Evolutionary conservation across 768 basidiomycete species (phyloP).

Genomic region (Cystobasidium ongulense): DNA sequence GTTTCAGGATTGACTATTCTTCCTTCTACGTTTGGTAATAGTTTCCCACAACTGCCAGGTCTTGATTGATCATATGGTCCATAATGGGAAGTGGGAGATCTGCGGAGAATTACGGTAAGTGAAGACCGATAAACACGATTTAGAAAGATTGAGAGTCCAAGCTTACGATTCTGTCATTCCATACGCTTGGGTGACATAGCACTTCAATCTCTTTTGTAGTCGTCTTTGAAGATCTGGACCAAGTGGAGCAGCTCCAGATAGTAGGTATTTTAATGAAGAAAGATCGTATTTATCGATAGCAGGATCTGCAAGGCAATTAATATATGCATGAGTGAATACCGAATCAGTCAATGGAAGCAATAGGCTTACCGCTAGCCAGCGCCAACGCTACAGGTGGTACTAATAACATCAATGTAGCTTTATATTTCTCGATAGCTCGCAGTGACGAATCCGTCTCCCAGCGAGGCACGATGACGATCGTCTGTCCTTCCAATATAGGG

Average conservation of each 20-base stretch:
- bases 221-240: slow-evolving; percentile 38
- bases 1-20: slow-evolving; percentile 37
- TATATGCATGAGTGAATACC: neutral
- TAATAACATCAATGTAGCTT: slow-evolving; percentile 49
- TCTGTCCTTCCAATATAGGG: slow-evolving; percentile 52
- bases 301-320: slow-evolving; percentile 25
- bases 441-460: slow-evolving; percentile 68
- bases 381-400: slow-evolving; percentile 40
- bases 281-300: slow-evolving; percentile 38
- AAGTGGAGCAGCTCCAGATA: slow-evolving; percentile 41
- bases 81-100: slow-evolving; percentile 18
- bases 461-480: slow-evolving; percentile 56
- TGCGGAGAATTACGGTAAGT: slow-evolving; percentile 5
- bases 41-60: slow-evolving; percentile 32
- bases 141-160: too few species aligned
- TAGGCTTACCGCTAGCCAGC: slow-evolving; percentile 26
- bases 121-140: too few species aligned
- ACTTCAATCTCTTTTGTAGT: slow-evolving; percentile 26
- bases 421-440: slow-evolving; percentile 58
- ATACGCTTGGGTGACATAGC: slow-evolving; percentile 29
- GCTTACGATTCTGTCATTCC: slow-evolving; percentile 38
- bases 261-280: slow-evolving; percentile 30
- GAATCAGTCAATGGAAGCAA: neutral
- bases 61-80: neutral
- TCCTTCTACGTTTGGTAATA: slow-evolving; percentile 33